Percentiles rank a stretch among this genome's conserved stretches.
Conservation (phyloP, 257 asterid genomes). For the Galeopsis tetrahit region DNA sequence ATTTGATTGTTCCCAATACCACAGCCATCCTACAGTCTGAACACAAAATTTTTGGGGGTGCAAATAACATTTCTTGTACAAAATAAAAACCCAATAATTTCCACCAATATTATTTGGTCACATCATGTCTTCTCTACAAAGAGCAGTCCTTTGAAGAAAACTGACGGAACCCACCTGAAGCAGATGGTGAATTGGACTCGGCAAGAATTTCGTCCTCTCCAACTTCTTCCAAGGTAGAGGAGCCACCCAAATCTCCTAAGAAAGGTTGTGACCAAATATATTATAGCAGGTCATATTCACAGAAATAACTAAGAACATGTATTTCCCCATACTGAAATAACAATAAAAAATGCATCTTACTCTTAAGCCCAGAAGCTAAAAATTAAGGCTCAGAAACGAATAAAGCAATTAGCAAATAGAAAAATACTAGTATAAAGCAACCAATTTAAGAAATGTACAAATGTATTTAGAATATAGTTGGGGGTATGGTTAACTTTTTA, state of each 20-base stretch:
- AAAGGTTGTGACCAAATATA: constrained; percentile 20
- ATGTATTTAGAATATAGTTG: background rate
- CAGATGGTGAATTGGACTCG: constrained; percentile 80
- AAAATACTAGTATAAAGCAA: background rate
- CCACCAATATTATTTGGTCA: constrained; percentile 89
- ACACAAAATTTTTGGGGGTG: constrained; percentile 61
- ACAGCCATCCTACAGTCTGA: constrained; percentile 93
- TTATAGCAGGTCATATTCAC: constrained; percentile 16
- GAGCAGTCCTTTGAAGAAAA: constrained; percentile 99
- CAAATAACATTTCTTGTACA: constrained; percentile 81
- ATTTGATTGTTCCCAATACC: constrained; percentile 88
- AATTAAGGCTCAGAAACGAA: constrained; percentile 10
- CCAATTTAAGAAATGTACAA: background rate
- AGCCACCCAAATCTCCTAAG: constrained; percentile 87
- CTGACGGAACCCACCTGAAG: constrained; percentile 99
- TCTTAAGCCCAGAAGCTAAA: background rate
- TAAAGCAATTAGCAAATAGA: background rate
- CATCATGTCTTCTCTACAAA: constrained; percentile 98
- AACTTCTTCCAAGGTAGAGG: constrained; percentile 64
- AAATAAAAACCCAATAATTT: constrained; percentile 66
- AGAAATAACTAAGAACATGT: background rate
- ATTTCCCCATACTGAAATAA: background rate
- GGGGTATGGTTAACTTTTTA: background rate
- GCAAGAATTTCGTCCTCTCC: constrained; percentile 75
- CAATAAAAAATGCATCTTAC: background rate